Evolutionary conservation across 768 basidiomycete species (phyloP), one percentile per base, ranked within the genome.

Genomic region (Porphyrellus cyaneotinctus): DNA sequence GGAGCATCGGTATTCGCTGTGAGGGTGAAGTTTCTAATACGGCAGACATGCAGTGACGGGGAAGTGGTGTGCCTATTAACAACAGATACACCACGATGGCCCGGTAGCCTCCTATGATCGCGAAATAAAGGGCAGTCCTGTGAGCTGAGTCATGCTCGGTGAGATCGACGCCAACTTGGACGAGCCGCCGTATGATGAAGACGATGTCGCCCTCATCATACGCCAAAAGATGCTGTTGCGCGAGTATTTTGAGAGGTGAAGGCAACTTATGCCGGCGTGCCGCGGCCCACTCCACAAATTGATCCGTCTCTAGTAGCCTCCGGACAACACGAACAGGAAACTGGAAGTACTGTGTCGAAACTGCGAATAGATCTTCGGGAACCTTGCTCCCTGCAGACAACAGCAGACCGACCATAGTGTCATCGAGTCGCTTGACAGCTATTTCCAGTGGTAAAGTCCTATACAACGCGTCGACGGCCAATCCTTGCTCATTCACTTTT

Each of bases 201-300:
- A 55, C 20, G n/a, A 55, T 31, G 15, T 55, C 53, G 10, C 0
- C 6, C 54, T 55, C 54, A 18, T 55, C n/a, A n/a, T n/a, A 55
- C 9, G 7, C 39, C 44, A 56, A 26, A 1, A 53, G 39, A 56
- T 6, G 39, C 18, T 18, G 44, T 5, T 14, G 54, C 39, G 42
- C 38, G 14, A 55, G 54, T 24, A 55, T 14, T n/a, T 9, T 17
- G 6, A 31, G 10, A 26, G 37, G 47, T 2, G 54, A 57, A 11
- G 32, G 47, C 26, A 45, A 18, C 26, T 5, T 22, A 26, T 45
- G 43, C 28, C 37, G 15, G 9, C 37, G 38, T 17, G 44, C 54
- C n/a, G 12, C 6, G 14, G 56, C 54, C 56, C 56, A 57, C 11
- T 57, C 54, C 30, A 33, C 1, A 12, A 57, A 57, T 38, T 57